Evolutionary conservation across 2,329 filamentous ascomycete species (phyloP), one percentile per base, ranked within the genome.

Genomic region (Paraconiothyrium sp.): DNA sequence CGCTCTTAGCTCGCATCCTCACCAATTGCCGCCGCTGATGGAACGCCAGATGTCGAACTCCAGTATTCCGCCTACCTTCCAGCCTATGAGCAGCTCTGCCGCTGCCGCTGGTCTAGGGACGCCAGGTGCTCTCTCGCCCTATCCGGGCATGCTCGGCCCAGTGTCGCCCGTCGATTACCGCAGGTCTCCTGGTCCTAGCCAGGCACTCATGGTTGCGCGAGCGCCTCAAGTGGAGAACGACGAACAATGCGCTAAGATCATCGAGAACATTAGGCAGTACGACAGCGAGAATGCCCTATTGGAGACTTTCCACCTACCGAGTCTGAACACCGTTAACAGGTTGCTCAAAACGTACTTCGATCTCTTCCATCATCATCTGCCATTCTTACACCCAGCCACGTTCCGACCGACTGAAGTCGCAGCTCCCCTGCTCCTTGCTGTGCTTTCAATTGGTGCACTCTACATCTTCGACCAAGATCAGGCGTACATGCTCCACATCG

Each of bases 401-500:
- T 98, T 98, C 81, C 88, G 89, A 66, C 92, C 94, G 3, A 90
- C 91, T 4, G 85, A 90, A 68, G 88, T 91, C 4, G 92, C 94
- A 49, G 90, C 94, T 13, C 90, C 95, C 22, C 84, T 99, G 9
- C 83, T 99, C 35, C 86, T 98, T 47, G 93, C 94, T 0, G 92
- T 97, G 16, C 84, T 99, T 55, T 98, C 95, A 30, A 97, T 99
- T 65, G 95, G 95, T 72, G 94, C 95, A 10, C 83, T 99, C 22
- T 98, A 98, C 80, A 94, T 94, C 16, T 98, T 98, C 77, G 94
- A 98, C 75, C 93, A 97, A 76, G 94, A 98, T 71, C 92, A 97
- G 77, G 95, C 95, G 0, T 98, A 97, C 78, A 93, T 97, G 86
- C 88, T 97, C 24, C 95, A 99, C 81, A 97, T 98, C 69, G 95